Percentiles rank a stretch among this genome's conserved stretches.
These are phyloP conservation scores for Myxozyma neglecta DNA, from an alignment of 805 yeast genomes.

Conservation along the genomic window DNA sequence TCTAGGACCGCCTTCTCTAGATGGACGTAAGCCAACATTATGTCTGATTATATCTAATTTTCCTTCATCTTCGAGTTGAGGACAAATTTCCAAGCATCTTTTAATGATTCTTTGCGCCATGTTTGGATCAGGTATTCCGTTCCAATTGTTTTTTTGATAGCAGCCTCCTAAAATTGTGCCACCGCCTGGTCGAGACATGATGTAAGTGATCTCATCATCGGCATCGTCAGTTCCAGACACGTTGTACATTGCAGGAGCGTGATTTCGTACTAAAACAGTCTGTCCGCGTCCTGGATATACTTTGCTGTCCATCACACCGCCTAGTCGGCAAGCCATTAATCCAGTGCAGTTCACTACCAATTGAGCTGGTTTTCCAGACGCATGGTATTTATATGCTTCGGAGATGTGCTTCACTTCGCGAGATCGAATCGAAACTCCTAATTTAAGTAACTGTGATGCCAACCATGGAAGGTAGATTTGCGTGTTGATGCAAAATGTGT, in stretches of 20 bases:
- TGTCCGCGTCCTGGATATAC: conserved; percentile 80
- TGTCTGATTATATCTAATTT: conserved; percentile 58
- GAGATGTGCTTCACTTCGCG: conserved; percentile 44
- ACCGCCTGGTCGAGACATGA: conserved; percentile 47
- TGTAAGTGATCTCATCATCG: conserved; percentile 31
- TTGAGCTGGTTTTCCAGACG: conserved; percentile 38
- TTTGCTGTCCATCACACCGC: conserved; percentile 62
- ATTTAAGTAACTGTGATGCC: conserved; percentile 46
- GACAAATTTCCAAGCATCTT: conserved; percentile 42
- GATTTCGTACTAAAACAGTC: conserved; percentile 59
- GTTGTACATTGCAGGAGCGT: conserved; percentile 28
- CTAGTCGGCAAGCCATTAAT: conserved; percentile 60
- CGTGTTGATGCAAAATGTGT: conserved; percentile 60
- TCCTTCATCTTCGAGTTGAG: conserved; percentile 45
- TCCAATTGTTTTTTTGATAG: conserved; percentile 62
- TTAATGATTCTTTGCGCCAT: conserved; percentile 62
- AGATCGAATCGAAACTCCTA: conserved; percentile 54
- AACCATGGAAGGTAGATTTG: conserved; percentile 57
- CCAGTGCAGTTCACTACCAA: conserved; percentile 77
- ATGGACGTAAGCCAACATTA: conserved; percentile 75
- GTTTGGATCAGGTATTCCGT: conserved; percentile 55
- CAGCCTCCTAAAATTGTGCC: conserved; percentile 77
- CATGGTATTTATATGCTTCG: conserved; percentile 51
- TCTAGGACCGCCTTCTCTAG: conserved; percentile 72
- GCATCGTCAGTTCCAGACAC: conserved; percentile 26